These are phyloP conservation scores for Viola odorata DNA, from an alignment of 345 rosid genomes.

Conservation along the genomic window DNA sequence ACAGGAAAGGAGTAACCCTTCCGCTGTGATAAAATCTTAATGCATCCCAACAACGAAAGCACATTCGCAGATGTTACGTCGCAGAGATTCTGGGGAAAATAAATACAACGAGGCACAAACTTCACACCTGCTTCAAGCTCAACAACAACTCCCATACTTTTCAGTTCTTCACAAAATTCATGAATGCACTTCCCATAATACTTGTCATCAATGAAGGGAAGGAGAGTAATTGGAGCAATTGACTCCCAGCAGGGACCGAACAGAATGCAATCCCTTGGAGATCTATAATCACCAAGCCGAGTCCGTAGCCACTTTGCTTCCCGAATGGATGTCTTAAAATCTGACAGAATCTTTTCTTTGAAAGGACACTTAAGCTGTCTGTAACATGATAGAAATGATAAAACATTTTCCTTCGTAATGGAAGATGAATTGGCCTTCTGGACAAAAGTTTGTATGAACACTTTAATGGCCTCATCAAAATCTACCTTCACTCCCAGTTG, in stretches of 20 bases:
- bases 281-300: slow-evolving; percentile 44
- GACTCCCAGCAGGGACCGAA: slow-evolving; percentile 52
- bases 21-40: slow-evolving; percentile 24
- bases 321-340: slow-evolving; percentile 27
- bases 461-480: slow-evolving; percentile 37
- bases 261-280: slow-evolving; percentile 53
- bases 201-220: slow-evolving; percentile 51
- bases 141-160: slow-evolving; percentile 35
- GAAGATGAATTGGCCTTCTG: slow-evolving; percentile 27
- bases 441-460: slow-evolving; percentile 33
- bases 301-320: slow-evolving; percentile 55
- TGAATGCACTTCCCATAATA: slow-evolving; percentile 45
- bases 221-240: slow-evolving; percentile 39
- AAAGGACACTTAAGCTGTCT: slow-evolving; percentile 23
- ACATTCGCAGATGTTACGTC: slow-evolving; percentile 26
- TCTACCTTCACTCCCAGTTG: slow-evolving; percentile 42
- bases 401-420: slow-evolving; percentile 27
- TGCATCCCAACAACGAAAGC: slow-evolving; percentile 42
- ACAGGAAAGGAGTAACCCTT: slow-evolving; percentile 21
- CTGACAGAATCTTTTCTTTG: slow-evolving; percentile 19
- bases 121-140: slow-evolving; percentile 41
- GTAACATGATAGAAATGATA: slow-evolving; percentile 41
- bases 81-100: slow-evolving; percentile 27
- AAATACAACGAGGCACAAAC: slow-evolving; percentile 37
- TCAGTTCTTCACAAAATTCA: slow-evolving; percentile 41